Evolutionary conservation across 768 basidiomycete genomes (phyloP).

Genomic region (Goffeauzyma gilvescens): DNA sequence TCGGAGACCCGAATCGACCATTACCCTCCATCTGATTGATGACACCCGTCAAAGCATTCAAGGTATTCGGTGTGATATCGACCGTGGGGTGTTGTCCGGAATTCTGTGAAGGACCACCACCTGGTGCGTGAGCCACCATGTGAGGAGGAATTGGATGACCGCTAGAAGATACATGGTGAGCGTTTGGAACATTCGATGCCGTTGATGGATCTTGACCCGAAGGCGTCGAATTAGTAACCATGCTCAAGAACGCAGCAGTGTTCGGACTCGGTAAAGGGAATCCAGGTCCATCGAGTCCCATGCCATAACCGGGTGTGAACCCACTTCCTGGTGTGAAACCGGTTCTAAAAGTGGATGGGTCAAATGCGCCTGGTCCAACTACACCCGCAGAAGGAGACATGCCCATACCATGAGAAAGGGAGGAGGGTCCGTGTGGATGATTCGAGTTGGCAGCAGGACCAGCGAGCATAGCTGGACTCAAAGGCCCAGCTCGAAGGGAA

Average conservation of each 20-base stretch:
- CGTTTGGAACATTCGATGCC: too few species aligned
- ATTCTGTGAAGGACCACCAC: too few species aligned
- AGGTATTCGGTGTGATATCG: conserved; percentile 46
- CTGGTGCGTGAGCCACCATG: too few species aligned
- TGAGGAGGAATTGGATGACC: too few species aligned
- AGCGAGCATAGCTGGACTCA: conserved; percentile 69
- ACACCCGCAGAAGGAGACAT: conserved; percentile 3
- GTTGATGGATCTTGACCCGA: too few species aligned
- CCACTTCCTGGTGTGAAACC: conserved; percentile 70
- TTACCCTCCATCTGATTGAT: conserved; percentile 38
- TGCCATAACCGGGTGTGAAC: conserved; percentile 53
- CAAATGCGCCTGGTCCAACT: conserved; percentile 40
- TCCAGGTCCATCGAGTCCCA: conserved; percentile 29
- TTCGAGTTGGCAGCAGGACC: conserved; percentile 24
- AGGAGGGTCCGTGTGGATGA: conserved; percentile 26
- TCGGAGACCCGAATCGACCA: not conserved
- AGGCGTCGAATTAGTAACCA: conserved; percentile 52
- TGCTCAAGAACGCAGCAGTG: conserved; percentile 77
- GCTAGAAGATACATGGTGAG: too few species aligned
- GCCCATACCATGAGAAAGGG: not conserved
- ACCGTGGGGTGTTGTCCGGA: too few species aligned
- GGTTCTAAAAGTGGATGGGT: conserved; percentile 50
- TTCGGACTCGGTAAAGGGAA: conserved; percentile 65
- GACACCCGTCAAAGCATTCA: conserved; percentile 62
- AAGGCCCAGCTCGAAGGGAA: conserved; percentile 76